Conservation (phyloP, 1,139 yeast species). For the Taiozyma sp. region DNA sequence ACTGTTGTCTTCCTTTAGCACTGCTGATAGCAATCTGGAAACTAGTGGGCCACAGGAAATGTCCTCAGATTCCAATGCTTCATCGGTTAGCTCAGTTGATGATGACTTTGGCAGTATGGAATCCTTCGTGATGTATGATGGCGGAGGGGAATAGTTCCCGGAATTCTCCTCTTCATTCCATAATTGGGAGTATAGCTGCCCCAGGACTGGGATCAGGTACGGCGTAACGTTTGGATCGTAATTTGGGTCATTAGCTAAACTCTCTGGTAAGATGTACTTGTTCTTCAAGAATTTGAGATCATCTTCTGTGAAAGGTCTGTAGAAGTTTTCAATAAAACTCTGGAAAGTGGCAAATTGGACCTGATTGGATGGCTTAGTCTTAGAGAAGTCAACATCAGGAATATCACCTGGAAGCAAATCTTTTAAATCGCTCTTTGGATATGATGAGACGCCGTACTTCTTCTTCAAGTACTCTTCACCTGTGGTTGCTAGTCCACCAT, state of each 20-base stretch:
- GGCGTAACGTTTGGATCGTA: constrained; percentile 70
- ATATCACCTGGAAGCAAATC: constrained; percentile 81
- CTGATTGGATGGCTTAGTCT: constrained; percentile 84
- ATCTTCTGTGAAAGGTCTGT: constrained; percentile 71
- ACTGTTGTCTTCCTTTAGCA: constrained; percentile 52
- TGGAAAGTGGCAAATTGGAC: constrained; percentile 90
- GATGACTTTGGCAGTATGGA: constrained; percentile 60
- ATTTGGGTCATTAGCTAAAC: constrained; percentile 33
- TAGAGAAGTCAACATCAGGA: constrained; percentile 84
- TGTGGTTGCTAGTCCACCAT: constrained; percentile 41
- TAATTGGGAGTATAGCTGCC: constrained; percentile 71
- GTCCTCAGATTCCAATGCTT: constrained; percentile 61
- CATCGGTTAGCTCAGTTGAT: constrained; percentile 56
- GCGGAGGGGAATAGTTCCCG: constrained; percentile 33
- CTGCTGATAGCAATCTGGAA: constrained; percentile 78
- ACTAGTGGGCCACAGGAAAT: constrained; percentile 92
- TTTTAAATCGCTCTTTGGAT: constrained; percentile 73
- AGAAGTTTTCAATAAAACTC: constrained; percentile 80
- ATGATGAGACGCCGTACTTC: constrained; percentile 85
- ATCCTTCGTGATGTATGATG: constrained; percentile 32
- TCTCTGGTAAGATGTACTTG: constrained; percentile 52
- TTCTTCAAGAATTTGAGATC: constrained; percentile 73
- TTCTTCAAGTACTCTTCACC: constrained; percentile 72
- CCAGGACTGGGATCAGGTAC: constrained; percentile 76
- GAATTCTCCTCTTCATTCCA: constrained; percentile 82